Percentiles rank a stretch among this genome's conserved stretches.
Evolutionary conservation across 2,329 filamentous ascomycete species (phyloP).

Genomic region (Colletotrichum kahawae): DNA sequence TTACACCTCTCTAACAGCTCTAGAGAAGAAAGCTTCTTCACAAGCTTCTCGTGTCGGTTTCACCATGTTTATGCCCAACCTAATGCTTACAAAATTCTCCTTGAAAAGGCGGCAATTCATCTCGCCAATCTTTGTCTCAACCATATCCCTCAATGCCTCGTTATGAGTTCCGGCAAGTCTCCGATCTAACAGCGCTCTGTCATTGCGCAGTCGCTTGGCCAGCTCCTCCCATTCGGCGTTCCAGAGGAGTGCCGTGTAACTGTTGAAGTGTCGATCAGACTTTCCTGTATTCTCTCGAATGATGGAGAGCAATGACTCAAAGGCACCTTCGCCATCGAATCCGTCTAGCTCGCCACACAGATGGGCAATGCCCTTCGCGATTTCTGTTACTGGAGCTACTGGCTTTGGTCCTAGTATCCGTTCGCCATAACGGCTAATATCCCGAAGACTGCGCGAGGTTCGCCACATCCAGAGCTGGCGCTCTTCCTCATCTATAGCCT

Average conservation of each 20-base stretch:
- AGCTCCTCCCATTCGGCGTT: background rate
- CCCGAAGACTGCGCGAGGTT: background rate
- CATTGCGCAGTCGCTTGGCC: background rate
- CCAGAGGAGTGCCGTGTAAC: background rate
- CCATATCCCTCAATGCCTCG: background rate
- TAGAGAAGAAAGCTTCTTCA: background rate
- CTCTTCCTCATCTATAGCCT: background rate
- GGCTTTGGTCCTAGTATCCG: background rate
- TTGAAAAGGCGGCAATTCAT: background rate
- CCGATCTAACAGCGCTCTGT: background rate
- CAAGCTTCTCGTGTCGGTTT: background rate
- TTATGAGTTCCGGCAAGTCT: background rate
- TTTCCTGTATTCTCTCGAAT: background rate
- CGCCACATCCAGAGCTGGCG: background rate
- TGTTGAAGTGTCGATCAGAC: background rate
- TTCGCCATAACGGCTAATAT: background rate
- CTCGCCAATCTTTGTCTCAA: background rate
- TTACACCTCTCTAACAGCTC: background rate
- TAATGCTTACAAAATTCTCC: background rate
- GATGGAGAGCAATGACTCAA: background rate
- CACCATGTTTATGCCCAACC: background rate
- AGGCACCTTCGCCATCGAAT: background rate
- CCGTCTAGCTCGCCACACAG: background rate
- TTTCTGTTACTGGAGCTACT: background rate
- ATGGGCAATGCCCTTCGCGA: background rate